Percentiles rank a stretch among this genome's conserved stretches.
Evolutionary conservation across 2,329 filamentous ascomycete genomes (phyloP).

Genomic region (Orbilia blumenaviensis): DNA sequence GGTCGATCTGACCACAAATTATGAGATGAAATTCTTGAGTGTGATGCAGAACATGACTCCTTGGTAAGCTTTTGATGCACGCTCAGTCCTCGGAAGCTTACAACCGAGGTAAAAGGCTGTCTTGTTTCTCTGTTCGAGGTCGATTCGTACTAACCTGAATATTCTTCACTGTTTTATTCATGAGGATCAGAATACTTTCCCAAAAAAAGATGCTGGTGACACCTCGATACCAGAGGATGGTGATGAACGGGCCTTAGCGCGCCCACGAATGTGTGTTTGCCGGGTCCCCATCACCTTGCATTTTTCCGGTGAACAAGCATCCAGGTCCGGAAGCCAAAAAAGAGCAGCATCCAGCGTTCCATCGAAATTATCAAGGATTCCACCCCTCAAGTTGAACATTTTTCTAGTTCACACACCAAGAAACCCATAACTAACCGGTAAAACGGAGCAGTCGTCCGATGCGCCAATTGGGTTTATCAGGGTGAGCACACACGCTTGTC

Average conservation of each 20-base stretch:
- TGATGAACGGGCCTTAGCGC: constrained; percentile 25
- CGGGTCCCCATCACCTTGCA: constrained; percentile 4
- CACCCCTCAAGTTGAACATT: neutral
- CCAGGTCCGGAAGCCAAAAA: constrained; percentile 25
- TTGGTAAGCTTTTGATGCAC: neutral
- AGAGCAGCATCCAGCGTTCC: constrained; percentile 15
- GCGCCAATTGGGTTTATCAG: constrained; percentile 30
- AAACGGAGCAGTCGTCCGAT: constrained; percentile 44
- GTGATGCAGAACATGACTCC: constrained; percentile 3
- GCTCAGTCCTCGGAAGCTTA: constrained; percentile 22
- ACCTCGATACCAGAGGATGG: neutral
- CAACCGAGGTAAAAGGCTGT: constrained; percentile 3
- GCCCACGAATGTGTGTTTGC: constrained; percentile 11
- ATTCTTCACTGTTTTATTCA: neutral
- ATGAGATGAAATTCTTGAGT: constrained; percentile 32
- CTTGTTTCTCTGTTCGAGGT: neutral
- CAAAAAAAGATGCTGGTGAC: neutral
- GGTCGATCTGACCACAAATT: constrained; percentile 34
- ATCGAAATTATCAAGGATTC: constrained; percentile 35
- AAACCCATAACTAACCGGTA: constrained; percentile 29
- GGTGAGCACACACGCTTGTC: constrained; percentile 2
- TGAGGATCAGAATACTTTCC: neutral
- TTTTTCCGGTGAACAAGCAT: constrained; percentile 50
- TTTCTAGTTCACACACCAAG: neutral
- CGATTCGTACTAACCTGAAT: neutral